Conservation (phyloP, 208 protist genomes). For the Naegleria lovaniensis region DNA sequence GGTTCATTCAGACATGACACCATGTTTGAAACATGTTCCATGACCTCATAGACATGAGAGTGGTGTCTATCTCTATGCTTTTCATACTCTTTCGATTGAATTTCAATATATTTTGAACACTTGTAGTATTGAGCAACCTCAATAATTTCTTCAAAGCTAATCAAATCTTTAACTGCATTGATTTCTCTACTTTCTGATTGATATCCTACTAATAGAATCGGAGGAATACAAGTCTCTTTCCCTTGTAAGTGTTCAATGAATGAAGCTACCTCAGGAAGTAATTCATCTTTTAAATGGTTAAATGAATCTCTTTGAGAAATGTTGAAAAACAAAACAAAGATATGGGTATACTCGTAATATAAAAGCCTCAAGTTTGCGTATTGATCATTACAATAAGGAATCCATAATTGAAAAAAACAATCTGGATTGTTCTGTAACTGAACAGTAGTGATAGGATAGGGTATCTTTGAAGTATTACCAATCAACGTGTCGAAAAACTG, state of each 20-base stretch:
- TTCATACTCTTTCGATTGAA: neutral
- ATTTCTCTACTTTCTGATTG: neutral
- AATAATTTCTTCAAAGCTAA: neutral
- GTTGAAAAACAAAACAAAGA: neutral
- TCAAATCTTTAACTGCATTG: neutral
- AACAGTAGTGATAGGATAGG: neutral
- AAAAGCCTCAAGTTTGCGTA: neutral
- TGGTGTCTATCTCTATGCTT: neutral
- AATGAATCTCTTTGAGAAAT: neutral
- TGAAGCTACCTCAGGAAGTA: neutral
- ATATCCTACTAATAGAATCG: neutral
- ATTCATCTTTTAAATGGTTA: neutral
- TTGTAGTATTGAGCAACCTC: neutral
- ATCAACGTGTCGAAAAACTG: neutral
- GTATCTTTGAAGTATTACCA: neutral
- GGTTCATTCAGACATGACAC: neutral
- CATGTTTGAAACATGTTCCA: neutral
- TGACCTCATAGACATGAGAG: neutral
- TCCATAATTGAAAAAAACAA: neutral
- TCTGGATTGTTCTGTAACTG: neutral
- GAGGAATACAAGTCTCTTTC: neutral
- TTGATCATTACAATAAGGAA: neutral
- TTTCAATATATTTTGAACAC: neutral
- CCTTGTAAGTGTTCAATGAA: neutral
- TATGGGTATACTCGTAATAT: neutral